Percentiles rank a stretch among this genome's conserved stretches.
Evolutionary conservation across 169 alveolate species (phyloP).

Genomic region (Fabrea salina): DNA sequence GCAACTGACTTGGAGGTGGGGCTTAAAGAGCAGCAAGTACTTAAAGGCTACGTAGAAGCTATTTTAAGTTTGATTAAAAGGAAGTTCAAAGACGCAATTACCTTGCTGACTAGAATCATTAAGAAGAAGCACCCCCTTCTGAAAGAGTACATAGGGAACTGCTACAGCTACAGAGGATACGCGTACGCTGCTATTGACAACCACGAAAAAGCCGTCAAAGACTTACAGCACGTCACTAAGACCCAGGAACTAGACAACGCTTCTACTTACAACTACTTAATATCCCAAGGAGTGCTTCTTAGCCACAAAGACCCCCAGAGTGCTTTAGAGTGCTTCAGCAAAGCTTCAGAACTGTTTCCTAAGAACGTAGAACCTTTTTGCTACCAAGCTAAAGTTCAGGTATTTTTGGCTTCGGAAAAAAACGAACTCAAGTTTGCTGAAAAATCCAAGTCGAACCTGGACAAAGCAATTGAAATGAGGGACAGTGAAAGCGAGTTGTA

Average conservation of each 20-base stretch:
- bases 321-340: constrained; percentile 40
- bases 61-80: constrained; percentile 55
- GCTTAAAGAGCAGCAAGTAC: constrained; percentile 29
- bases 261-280: constrained; percentile 37
- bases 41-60: constrained; percentile 45
- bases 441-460: constrained; percentile 42
- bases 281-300: constrained; percentile 38
- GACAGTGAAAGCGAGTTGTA: constrained; percentile 20
- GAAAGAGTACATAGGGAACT: constrained; percentile 34
- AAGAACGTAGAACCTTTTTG: constrained; percentile 41
- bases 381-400: constrained; percentile 31
- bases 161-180: constrained; percentile 51
- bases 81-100: constrained; percentile 51
- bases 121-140: constrained; percentile 17
- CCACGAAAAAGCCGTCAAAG: constrained; percentile 43
- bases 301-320: constrained; percentile 43
- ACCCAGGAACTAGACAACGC: constrained; percentile 37
- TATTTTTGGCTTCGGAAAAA: constrained; percentile 26
- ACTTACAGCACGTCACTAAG: constrained; percentile 33
- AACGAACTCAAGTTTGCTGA: constrained; percentile 27
- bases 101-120: constrained; percentile 32
- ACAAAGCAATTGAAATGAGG: background rate
- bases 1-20: constrained; percentile 35
- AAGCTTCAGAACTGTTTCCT: constrained; percentile 42
- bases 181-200: constrained; percentile 51